Conservation (phyloP, 1,139 yeast species). For the Starmera stellimalicola region DNA sequence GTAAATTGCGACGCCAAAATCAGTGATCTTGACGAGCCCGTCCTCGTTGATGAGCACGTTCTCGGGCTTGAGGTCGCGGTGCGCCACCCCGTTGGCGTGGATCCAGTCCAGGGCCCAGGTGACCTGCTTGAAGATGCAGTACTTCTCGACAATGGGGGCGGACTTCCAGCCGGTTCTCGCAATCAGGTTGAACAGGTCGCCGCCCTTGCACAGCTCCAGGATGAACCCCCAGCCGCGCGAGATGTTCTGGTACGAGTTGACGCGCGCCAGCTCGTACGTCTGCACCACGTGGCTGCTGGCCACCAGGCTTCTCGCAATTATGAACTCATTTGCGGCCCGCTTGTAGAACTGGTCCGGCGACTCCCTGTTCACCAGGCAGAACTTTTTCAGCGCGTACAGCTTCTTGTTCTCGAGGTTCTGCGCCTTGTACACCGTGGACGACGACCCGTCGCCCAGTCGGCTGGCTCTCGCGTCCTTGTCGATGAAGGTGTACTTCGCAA, state of each 20-base stretch:
- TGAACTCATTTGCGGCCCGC: slow-evolving; percentile 54
- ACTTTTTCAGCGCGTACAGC: slow-evolving; percentile 53
- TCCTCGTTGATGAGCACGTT: slow-evolving; percentile 51
- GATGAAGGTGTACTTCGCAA: slow-evolving; percentile 52
- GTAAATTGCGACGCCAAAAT: slow-evolving; percentile 59
- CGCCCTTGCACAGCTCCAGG: slow-evolving; percentile 58
- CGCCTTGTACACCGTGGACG: slow-evolving; percentile 53
- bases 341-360: slow-evolving; percentile 56
- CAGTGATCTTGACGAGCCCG: slow-evolving; percentile 65
- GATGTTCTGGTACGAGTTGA: slow-evolving; percentile 45
- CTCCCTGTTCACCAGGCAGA: slow-evolving; percentile 47
- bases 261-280: slow-evolving; percentile 44
- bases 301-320: slow-evolving; percentile 45
- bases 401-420: slow-evolving; percentile 31
- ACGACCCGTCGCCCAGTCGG: slow-evolving; percentile 64
- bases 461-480: slow-evolving; percentile 29
- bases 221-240: slow-evolving; percentile 73
- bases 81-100: slow-evolving; percentile 75
- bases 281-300: slow-evolving; percentile 49
- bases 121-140: slow-evolving; percentile 38
- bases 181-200: slow-evolving; percentile 60
- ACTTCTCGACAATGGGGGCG: slow-evolving; percentile 42
- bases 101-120: slow-evolving; percentile 54
- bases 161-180: slow-evolving; percentile 38
- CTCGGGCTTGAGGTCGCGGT: slow-evolving; percentile 91